Evolutionary conservation across 176 grass and related monocot genomes (phyloP), one percentile per base, ranked within the genome.

Genomic region (bread wheat (Triticum aestivum)): DNA sequence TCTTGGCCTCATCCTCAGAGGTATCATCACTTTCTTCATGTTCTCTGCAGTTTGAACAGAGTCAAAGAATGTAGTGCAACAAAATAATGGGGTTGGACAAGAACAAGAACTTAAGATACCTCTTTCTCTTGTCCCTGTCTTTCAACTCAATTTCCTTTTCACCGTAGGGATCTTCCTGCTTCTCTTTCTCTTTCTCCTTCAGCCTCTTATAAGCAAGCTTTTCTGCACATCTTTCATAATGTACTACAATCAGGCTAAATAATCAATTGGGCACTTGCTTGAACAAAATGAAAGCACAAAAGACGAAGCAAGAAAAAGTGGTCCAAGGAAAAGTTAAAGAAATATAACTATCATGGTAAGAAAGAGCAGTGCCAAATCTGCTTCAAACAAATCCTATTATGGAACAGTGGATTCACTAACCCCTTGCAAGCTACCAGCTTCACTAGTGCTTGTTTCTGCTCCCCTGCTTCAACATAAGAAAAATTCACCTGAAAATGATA

Each of bases 361-460:
- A 49, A 49, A 14, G 47, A 49, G 47, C 47, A 14, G 47, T 49
- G 47, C 47, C 47, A 49, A 49, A 49, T 49, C 12, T 49, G 47
- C 4, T 49, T 14, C 47, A 49, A 49, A 15, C 12, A 49, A 14
- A 49, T 49, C 47, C 12, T 49, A 49, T 49, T 49, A 49, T 5
- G 12, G 47, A 49, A 49, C 4, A 4, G 12, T 49, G 47, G 47
- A 49, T 49, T 49, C 12, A 49, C 78, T 72, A 79, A 98, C 96
- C 96, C 81, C 79, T 90, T 83, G 88, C 96, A 98, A 82, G 96
- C 96, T 70, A 96, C 96, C 84, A 98, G 77, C 45, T 98, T 98
- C 37, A 98, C 96, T 38, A 98, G 88, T 84, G 96, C 93, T 49
- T 98, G 96, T 76, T 98, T 98, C 47, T 91, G 90, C 69, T 94